Conservation (phyloP, 2,329 filamentous ascomycete genomes). For the Rhynchosporium secalis region DNA sequence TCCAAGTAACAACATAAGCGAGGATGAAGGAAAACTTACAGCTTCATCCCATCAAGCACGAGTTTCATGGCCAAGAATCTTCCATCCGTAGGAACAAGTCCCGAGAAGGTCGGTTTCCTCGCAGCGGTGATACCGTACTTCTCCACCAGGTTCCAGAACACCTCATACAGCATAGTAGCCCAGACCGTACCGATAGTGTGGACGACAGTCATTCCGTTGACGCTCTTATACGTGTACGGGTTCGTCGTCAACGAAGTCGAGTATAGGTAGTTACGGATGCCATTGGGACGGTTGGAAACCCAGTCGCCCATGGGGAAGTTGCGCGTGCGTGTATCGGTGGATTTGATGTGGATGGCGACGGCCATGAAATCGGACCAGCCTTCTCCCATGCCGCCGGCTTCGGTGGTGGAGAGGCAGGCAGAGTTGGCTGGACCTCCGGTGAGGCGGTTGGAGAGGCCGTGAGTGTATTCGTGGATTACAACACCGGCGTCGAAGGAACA, state of each 20-base stretch:
- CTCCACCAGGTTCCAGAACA: constrained; percentile 59
- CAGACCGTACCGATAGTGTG: constrained; percentile 54
- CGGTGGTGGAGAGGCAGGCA: constrained; percentile 48
- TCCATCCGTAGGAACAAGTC: constrained; percentile 51
- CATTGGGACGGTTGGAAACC: constrained; percentile 46
- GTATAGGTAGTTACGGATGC: constrained; percentile 53
- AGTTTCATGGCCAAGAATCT: constrained; percentile 46
- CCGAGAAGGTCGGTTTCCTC: constrained; percentile 44
- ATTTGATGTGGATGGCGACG: constrained; percentile 50
- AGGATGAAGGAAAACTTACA: constrained; percentile 37
- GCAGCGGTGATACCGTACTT: constrained; percentile 53
- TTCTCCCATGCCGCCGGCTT: constrained; percentile 58
- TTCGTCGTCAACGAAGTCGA: constrained; percentile 52
- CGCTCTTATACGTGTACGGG: constrained; percentile 50
- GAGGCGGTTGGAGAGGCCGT: constrained; percentile 47
- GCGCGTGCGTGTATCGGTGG: constrained; percentile 46
- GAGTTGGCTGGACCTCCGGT: constrained; percentile 47
- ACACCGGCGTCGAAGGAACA: constrained; percentile 57
- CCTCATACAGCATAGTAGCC: constrained; percentile 55
- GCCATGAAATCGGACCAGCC: constrained; percentile 60
- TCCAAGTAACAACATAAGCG: neutral
- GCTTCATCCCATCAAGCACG: constrained; percentile 52
- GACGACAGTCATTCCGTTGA: constrained; percentile 44
- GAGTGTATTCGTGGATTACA: constrained; percentile 60
- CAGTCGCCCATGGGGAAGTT: constrained; percentile 53